Conservation (phyloP, 2,329 filamentous ascomycete species). For the Mycosphaerella sp. region DNA sequence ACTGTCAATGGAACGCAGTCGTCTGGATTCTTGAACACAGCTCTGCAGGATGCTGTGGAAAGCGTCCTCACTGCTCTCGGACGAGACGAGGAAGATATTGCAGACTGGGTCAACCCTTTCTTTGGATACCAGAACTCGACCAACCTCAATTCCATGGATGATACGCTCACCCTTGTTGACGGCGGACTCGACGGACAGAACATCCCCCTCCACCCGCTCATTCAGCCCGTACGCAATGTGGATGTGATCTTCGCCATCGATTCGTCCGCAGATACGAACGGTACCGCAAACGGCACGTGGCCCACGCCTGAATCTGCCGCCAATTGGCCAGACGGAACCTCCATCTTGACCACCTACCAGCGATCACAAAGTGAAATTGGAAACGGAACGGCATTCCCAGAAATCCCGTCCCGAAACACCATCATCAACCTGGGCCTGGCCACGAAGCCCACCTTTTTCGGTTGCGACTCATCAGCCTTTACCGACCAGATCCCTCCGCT, state of each 20-base stretch:
- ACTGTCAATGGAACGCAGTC: slow-evolving; percentile 49
- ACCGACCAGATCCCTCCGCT: slow-evolving; percentile 55
- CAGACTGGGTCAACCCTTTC: slow-evolving; percentile 75
- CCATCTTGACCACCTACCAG: slow-evolving; percentile 67
- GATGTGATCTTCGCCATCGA: slow-evolving; percentile 80
- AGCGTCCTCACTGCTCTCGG: slow-evolving; percentile 53
- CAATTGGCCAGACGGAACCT: slow-evolving; percentile 71
- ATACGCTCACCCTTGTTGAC: slow-evolving; percentile 65
- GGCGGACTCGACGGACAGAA: slow-evolving; percentile 75
- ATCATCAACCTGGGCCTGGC: slow-evolving; percentile 74
- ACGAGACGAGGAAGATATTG: slow-evolving; percentile 62
- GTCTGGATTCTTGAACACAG: slow-evolving; percentile 32
- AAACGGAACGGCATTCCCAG: slow-evolving; percentile 66
- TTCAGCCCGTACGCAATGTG: slow-evolving; percentile 63
- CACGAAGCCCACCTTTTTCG: slow-evolving; percentile 66
- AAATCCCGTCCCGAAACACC: slow-evolving; percentile 66
- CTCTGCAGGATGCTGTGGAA: slow-evolving; percentile 47
- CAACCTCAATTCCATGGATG: slow-evolving; percentile 51
- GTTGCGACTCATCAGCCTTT: slow-evolving; percentile 63
- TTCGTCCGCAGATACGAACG: slow-evolving; percentile 63
- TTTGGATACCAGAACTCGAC: slow-evolving; percentile 55
- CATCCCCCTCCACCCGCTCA: slow-evolving; percentile 69
- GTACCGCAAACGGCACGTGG: slow-evolving; percentile 39
- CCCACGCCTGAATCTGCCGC: slow-evolving; percentile 34
- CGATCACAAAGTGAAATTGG: slow-evolving; percentile 54